Conservation (phyloP, 2,329 filamentous ascomycete genomes). For the Talaromyces piceae region DNA sequence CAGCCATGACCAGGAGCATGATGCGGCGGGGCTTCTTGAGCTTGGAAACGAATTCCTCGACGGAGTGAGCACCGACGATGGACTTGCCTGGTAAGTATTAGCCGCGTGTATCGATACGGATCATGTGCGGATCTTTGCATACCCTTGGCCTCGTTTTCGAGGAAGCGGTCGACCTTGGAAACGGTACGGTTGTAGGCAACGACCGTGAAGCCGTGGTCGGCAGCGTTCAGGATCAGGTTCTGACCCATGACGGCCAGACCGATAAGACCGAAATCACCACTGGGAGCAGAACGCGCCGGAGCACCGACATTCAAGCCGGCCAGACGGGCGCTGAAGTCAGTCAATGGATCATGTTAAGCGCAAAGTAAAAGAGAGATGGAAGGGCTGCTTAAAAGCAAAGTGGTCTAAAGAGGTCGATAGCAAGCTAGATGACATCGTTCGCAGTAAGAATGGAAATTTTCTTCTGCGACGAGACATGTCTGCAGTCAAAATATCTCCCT, state of each 20-base stretch:
- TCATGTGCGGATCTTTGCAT: conserved; percentile 17
- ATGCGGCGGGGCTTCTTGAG: conserved; percentile 94
- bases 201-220: conserved; percentile 90
- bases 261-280: conserved; percentile 85
- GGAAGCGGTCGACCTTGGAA: conserved; percentile 92
- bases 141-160: conserved; percentile 83
- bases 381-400: neutral
- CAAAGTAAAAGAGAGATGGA: conserved; percentile 1
- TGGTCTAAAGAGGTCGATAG: neutral
- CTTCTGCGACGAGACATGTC: neutral
- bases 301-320: conserved; percentile 65
- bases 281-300: conserved; percentile 47
- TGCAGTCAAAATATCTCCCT: no score
- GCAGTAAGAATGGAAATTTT: neutral
- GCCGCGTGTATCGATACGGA: neutral
- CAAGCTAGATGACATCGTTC: neutral
- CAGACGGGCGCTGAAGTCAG: conserved; percentile 62
- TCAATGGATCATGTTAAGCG: conserved; percentile 28
- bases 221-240: conserved; percentile 85
- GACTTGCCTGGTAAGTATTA: conserved; percentile 61
- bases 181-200: conserved; percentile 98
- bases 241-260: conserved; percentile 86
- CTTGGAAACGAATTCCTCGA: conserved; percentile 91
- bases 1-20: conserved; percentile 99
- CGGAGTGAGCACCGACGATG: conserved; percentile 85